Conservation (phyloP, 2,329 filamentous ascomycete species). For the Hymenoscyphus repandus region DNA sequence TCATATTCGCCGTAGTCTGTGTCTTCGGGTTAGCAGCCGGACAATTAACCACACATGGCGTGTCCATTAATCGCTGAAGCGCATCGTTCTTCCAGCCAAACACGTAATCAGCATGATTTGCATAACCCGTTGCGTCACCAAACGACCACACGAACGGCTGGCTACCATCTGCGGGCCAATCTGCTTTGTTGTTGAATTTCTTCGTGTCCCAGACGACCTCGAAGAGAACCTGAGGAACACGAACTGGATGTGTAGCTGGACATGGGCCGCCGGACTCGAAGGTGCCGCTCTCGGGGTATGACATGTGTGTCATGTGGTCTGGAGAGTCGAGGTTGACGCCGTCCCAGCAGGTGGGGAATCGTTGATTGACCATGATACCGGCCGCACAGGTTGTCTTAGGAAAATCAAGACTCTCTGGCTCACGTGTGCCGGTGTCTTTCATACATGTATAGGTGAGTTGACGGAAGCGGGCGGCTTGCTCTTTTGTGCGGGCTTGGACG, state of each 20-base stretch:
- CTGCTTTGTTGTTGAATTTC: slow-evolving; percentile 37
- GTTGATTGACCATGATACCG: slow-evolving; percentile 31
- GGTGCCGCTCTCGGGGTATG: slow-evolving; percentile 25
- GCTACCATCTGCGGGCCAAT: slow-evolving; percentile 40
- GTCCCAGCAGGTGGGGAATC: slow-evolving; percentile 24
- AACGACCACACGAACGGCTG: slow-evolving; percentile 40
- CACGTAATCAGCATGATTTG: slow-evolving; percentile 48
- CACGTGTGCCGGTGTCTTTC: slow-evolving; percentile 34
- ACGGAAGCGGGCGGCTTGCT: slow-evolving; percentile 34
- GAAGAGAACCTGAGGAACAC: slow-evolving; percentile 45
- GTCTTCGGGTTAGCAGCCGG: slow-evolving; percentile 40
- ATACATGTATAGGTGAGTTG: slow-evolving; percentile 42
- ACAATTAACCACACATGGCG: slow-evolving; percentile 43
- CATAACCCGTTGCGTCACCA: slow-evolving; percentile 41
- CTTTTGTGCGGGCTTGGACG: slow-evolving; percentile 33
- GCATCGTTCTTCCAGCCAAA: slow-evolving; percentile 46
- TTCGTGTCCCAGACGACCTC: slow-evolving; percentile 44
- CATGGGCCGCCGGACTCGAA: slow-evolving; percentile 19
- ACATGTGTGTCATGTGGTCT: slow-evolving; percentile 18
- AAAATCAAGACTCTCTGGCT: slow-evolving; percentile 36
- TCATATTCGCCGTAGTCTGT: slow-evolving; percentile 41
- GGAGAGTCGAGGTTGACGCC: slow-evolving; percentile 8
- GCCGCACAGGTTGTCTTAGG: slow-evolving; percentile 29
- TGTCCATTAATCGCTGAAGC: slow-evolving; percentile 45
- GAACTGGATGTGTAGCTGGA: slow-evolving; percentile 36